Percentiles rank a stretch among this genome's conserved stretches.
phyloP scores from a whole-genome alignment of 73 alveolate genomes.

The Stentor roeselii region DNA sequence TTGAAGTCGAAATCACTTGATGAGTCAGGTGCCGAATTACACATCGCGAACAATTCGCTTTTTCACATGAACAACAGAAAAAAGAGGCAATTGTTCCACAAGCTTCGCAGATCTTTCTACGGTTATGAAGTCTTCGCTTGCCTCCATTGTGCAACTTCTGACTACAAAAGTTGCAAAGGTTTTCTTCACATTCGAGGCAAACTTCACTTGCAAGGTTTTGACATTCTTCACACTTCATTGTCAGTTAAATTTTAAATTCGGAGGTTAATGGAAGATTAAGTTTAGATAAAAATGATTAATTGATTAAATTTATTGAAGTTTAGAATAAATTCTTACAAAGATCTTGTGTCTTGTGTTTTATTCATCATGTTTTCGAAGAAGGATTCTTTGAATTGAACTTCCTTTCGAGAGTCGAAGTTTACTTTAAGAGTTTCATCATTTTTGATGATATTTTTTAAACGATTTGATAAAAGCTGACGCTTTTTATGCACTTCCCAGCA shows the following conservation, averaged over 20 bases:
- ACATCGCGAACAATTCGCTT: not conserved
- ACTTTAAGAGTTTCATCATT: no score
- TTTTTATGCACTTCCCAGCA: not conserved
- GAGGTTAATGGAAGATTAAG: no score
- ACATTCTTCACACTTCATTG: conserved; percentile 52
- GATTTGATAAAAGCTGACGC: no score
- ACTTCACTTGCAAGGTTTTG: conserved; percentile 34
- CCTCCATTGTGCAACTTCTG: conserved; percentile 49
- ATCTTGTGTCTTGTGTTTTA: no score
- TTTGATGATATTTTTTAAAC: no score
- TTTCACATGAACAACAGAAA: not conserved
- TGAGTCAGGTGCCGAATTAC: not conserved
- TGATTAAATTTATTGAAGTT: no score
- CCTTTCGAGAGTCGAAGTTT: no score
- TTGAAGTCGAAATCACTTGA: not conserved
- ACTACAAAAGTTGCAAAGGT: conserved; percentile 41
- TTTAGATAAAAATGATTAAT: no score
- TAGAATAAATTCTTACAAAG: no score
- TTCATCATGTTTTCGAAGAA: no score
- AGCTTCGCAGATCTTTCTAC: not conserved
- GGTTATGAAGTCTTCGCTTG: conserved; percentile 39
- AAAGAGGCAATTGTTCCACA: not conserved
- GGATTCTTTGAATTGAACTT: no score
- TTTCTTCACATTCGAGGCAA: conserved; percentile 54
- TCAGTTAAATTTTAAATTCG: not conserved